Evolutionary conservation across 176 grass and related monocot species (phyloP), one percentile per base, ranked within the genome.

Genomic region (Miscanthus lutarioriparius): DNA sequence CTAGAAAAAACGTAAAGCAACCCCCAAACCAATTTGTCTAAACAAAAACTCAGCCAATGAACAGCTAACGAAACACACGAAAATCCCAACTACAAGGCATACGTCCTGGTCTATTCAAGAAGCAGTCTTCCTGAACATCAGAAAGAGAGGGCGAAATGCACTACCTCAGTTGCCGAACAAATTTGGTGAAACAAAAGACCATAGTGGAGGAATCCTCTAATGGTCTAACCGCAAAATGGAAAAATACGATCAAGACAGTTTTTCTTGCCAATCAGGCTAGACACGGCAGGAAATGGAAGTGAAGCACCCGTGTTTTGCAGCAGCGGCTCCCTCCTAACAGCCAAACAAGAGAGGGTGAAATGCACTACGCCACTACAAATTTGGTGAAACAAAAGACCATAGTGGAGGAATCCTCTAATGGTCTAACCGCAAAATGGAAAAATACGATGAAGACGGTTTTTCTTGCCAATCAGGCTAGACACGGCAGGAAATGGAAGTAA

Each of bases 1-100:
- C 59, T 66, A 80, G 76, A 80, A 45, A 25, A 56, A 58, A 7
- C 22, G 13, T 15, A 84, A 83, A 83, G 8, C 41, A 72, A 73
- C 58, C 19, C 19, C 33, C 56, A 22, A 32, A 3, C 11, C 3
- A 26, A 39, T 49, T 70, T 19, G 6, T 26, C 23, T 28, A 25
- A n/a, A 70, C 14, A 65, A 2, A 77, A 82, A 70, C 15, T 25
- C 22, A 48, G 49, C 11, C 11, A 8, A 6, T 7, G 10, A 4
- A 40, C 11, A 78, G 64, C 20, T 41, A 62, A 70, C 9, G 14
- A 30, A 64, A n/a, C 16, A 12, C 0, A 37, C n/a, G 1, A 2
- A 22, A 54, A 27, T 37, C 10, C 19, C 8, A 72, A 40, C 4
- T 71, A 63, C 0, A 6, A 15, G 20, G 19, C 4, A 39, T 40